Percentiles rank a stretch among this genome's conserved stretches.
Conservation (phyloP, 306 rosid genomes). For the Cyclanthera cordifolia region DNA sequence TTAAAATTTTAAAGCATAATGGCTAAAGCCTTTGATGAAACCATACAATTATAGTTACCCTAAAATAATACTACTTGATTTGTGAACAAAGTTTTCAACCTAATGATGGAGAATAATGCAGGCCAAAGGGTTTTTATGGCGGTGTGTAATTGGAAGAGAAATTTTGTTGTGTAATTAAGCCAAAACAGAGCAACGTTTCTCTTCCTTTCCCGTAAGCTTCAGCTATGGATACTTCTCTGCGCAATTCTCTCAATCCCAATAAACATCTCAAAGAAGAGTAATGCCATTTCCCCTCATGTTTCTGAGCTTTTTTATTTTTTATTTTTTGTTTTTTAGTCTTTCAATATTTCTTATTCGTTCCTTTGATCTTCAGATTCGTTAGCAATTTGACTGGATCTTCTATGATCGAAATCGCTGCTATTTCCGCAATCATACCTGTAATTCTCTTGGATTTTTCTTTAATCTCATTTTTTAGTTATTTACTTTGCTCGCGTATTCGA, state of each 20-base stretch:
- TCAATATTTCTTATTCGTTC: background rate
- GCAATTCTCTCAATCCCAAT: slow-evolving; percentile 39
- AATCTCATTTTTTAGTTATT: background rate
- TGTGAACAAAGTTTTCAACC: too few species aligned
- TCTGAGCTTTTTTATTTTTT: too few species aligned
- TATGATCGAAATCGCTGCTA: slow-evolving; percentile 47
- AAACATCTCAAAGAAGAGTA: slow-evolving; percentile 81
- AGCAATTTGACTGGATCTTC: slow-evolving; percentile 52
- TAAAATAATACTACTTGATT: too few species aligned
- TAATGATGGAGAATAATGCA: too few species aligned
- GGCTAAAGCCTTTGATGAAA: too few species aligned
- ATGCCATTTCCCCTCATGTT: slow-evolving; percentile 9
- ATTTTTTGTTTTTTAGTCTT: background rate
- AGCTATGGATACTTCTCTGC: slow-evolving; percentile 50
- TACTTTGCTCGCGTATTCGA: background rate
- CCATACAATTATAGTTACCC: too few species aligned
- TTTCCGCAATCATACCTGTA: slow-evolving; percentile 32
- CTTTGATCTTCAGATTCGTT: slow-evolving; percentile 33
- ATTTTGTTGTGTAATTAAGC: background rate
- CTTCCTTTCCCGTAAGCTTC: background rate
- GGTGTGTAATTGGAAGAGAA: background rate
- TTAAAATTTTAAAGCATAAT: too few species aligned
- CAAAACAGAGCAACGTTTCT: background rate
- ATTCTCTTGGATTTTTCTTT: background rate
- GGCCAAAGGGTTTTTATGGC: background rate